A percentile compares a stretch with the other conserved stretches of the same genome.
phyloP scores from a whole-genome alignment of 257 asterid species.

The Solanum etuberosum region DNA sequence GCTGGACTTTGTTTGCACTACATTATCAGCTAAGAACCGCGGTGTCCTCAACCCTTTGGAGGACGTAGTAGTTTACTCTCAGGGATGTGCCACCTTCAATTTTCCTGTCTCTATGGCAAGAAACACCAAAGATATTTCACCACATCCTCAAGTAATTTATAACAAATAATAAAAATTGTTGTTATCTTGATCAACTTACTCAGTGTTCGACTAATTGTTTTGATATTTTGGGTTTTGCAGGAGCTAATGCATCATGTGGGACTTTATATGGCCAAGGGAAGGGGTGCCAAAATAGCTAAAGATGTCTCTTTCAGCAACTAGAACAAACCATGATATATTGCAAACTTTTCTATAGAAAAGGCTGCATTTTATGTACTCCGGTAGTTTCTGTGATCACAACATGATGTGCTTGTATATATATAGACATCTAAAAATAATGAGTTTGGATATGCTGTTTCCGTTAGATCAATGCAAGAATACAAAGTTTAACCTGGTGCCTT shows the following conservation, averaged over 20 bases:
- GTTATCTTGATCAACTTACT: slow-evolving; percentile 6
- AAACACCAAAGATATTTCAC: slow-evolving; percentile 21
- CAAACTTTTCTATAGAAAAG: background rate
- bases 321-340: background rate
- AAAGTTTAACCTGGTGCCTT: background rate
- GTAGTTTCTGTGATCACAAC: background rate
- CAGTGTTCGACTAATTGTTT: background rate
- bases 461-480: background rate
- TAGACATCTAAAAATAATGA: background rate
- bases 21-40: slow-evolving; percentile 51
- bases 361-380: background rate
- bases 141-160: slow-evolving; percentile 49
- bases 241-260: slow-evolving; percentile 45
- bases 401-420: background rate
- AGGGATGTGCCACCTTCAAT: slow-evolving; percentile 69
- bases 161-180: background rate
- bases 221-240: background rate
- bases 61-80: slow-evolving; percentile 48
- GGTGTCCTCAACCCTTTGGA: slow-evolving; percentile 44
- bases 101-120: slow-evolving; percentile 37
- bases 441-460: background rate
- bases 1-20: slow-evolving; percentile 63
- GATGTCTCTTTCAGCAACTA: slow-evolving; percentile 11
- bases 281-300: slow-evolving; percentile 54
- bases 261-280: slow-evolving; percentile 15